Percentiles rank a stretch among this genome's conserved stretches.
These are phyloP conservation scores for Pisolithus microcarpus DNA, from an alignment of 768 basidiomycete genomes.

Conservation along the genomic window DNA sequence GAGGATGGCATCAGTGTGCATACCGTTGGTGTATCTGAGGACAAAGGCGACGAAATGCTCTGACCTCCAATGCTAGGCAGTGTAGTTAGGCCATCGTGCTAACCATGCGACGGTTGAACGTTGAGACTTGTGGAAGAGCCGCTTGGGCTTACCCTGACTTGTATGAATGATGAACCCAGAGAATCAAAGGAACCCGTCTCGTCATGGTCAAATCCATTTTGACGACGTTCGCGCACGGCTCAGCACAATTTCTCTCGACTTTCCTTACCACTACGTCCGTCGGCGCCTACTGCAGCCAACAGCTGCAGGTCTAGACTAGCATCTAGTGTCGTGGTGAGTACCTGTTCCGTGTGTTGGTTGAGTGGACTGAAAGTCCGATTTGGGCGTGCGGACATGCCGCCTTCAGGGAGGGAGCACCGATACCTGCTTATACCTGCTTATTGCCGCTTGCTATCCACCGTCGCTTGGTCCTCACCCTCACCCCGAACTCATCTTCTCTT, in stretches of 20 bases:
- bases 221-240: slow-evolving; percentile 55
- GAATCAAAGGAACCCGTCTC: too few species aligned
- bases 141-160: too few species aligned
- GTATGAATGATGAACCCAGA: too few species aligned
- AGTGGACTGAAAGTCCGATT: background rate
- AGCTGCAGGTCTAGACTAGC: slow-evolving; percentile 62
- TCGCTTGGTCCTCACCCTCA: background rate
- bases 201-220: slow-evolving; percentile 24
- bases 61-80: too few species aligned
- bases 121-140: too few species aligned
- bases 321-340: slow-evolving; percentile 68
- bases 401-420: slow-evolving; percentile 75
- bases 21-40: too few species aligned
- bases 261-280: slow-evolving; percentile 67
- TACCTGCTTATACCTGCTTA: slow-evolving; percentile 57
- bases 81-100: too few species aligned
- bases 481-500: background rate
- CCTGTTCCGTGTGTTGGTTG: background rate
- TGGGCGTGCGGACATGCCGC: slow-evolving; percentile 30
- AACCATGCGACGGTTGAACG: too few species aligned
- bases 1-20: too few species aligned
- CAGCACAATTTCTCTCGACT: slow-evolving; percentile 68
- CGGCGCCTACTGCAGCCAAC: slow-evolving; percentile 65
- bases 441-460: slow-evolving; percentile 42
- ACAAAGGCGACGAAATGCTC: too few species aligned